Evolutionary conservation across 1,284 basidiomycete species (phyloP).

Genomic region (Waitea zeae): DNA sequence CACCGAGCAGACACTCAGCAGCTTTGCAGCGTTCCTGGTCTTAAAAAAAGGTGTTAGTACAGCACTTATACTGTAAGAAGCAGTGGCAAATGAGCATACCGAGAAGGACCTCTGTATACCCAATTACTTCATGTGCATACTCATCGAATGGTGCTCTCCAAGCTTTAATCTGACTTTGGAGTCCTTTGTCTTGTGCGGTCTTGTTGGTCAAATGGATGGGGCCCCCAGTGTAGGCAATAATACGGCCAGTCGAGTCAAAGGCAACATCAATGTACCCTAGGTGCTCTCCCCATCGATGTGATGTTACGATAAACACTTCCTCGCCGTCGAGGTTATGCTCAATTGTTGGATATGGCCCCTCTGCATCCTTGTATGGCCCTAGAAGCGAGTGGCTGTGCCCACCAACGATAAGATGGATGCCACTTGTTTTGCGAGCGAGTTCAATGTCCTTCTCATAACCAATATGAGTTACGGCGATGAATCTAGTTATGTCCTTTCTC

Average conservation of each 20-base stretch:
- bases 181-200: constrained; percentile 15
- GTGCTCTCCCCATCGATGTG: constrained; percentile 24
- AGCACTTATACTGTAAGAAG: no score
- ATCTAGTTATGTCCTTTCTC: constrained; percentile 16
- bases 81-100: no score
- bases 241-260: constrained; percentile 17
- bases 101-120: constrained; percentile 15
- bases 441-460: constrained; percentile 23
- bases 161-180: constrained; percentile 17
- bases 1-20: constrained; percentile 21
- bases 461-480: constrained; percentile 24
- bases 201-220: constrained; percentile 21
- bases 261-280: constrained; percentile 22
- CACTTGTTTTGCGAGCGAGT: constrained; percentile 18
- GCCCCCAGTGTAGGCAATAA: constrained; percentile 19
- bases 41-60: no score
- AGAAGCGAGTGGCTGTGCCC: constrained; percentile 26
- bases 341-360: constrained; percentile 23
- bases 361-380: constrained; percentile 17
- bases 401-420: constrained; percentile 21
- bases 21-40: constrained; percentile 18
- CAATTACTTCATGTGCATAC: constrained; percentile 16
- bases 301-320: constrained; percentile 23
- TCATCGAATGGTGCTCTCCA: constrained; percentile 20
- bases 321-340: constrained; percentile 21